These are phyloP conservation scores for Xylariales sp. DNA, from an alignment of 2,329 filamentous ascomycete species.

Conservation along the genomic window DNA sequence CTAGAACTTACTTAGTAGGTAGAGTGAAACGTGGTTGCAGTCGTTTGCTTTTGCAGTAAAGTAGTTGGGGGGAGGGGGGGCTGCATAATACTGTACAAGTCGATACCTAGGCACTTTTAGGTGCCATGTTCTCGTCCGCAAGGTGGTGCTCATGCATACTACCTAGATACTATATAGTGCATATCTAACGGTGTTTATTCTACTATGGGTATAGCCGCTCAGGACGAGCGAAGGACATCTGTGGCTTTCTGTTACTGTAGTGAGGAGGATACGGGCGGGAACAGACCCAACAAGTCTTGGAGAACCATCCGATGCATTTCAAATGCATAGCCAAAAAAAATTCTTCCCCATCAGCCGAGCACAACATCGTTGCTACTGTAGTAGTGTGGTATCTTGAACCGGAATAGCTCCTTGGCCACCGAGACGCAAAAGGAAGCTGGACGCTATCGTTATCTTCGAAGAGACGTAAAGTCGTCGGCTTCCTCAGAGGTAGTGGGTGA, in stretches of 20 bases:
- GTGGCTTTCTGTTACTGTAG: neutral
- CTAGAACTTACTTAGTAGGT: slow-evolving; percentile 8
- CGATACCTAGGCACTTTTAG: no score
- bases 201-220: neutral
- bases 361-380: slow-evolving; percentile 2
- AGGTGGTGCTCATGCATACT: neutral
- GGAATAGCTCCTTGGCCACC: slow-evolving; percentile 22
- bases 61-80: neutral
- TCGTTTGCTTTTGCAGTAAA: slow-evolving; percentile 8
- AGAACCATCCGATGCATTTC: neutral
- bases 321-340: neutral
- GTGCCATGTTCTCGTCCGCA: no score
- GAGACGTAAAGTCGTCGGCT: neutral
- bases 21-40: slow-evolving; percentile 6
- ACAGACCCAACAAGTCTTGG: neutral
- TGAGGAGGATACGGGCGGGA: slow-evolving; percentile 9
- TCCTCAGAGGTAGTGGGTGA: neutral
- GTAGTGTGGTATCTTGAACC: slow-evolving; percentile 2
- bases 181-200: slow-evolving; percentile 10
- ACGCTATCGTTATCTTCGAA: slow-evolving; percentile 20
- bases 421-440: slow-evolving; percentile 33
- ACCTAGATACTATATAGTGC: slow-evolving; percentile 1
- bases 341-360: slow-evolving; percentile 12
- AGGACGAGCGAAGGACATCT: slow-evolving; percentile 1
- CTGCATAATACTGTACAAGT: neutral